These are phyloP conservation scores for Phytopythium helicoides DNA, from an alignment of 352 stramenopile species.

Conservation along the genomic window DNA sequence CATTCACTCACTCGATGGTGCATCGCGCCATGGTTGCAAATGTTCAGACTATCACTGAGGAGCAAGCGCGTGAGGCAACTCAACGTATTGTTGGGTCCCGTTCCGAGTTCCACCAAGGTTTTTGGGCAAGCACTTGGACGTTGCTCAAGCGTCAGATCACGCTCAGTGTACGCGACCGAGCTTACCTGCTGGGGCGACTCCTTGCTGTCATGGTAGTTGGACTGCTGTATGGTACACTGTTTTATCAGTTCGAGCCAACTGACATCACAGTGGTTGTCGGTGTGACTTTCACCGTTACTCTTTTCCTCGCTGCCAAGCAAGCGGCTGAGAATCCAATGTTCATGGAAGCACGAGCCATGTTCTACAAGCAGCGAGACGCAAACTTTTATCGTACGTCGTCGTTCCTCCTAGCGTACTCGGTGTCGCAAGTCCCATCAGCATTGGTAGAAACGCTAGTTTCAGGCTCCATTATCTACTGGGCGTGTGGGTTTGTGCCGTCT, in stretches of 20 bases:
- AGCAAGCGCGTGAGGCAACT: slow-evolving; percentile 16
- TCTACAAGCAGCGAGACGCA: slow-evolving; percentile 29
- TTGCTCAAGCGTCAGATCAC: slow-evolving; percentile 66
- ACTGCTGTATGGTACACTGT: slow-evolving; percentile 38
- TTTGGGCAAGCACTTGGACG: slow-evolving; percentile 38
- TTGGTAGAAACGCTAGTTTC: slow-evolving; percentile 69
- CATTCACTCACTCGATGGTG: slow-evolving; percentile 26
- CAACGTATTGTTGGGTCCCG: slow-evolving; percentile 48
- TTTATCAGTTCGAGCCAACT: slow-evolving; percentile 38
- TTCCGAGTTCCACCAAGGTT: slow-evolving; percentile 39
- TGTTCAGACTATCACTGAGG: neutral
- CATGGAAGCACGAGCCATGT: slow-evolving; percentile 64
- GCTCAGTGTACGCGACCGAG: slow-evolving; percentile 45
- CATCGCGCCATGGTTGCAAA: slow-evolving; percentile 21
- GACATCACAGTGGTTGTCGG: slow-evolving; percentile 55
- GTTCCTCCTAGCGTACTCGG: slow-evolving; percentile 54
- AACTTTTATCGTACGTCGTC: slow-evolving; percentile 56
- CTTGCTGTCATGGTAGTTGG: slow-evolving; percentile 44
- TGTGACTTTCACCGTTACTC: slow-evolving; percentile 72
- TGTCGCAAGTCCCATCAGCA: slow-evolving; percentile 35
- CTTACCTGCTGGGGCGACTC: slow-evolving; percentile 34
- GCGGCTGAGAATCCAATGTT: slow-evolving; percentile 74
- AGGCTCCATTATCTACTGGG: slow-evolving; percentile 78
- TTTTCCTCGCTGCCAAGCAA: slow-evolving; percentile 72
- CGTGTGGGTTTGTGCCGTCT: slow-evolving; percentile 51